Base-by-base conservation (phyloP, 2,329 filamentous ascomycete species). In the Ophiostoma quercus region DNA sequence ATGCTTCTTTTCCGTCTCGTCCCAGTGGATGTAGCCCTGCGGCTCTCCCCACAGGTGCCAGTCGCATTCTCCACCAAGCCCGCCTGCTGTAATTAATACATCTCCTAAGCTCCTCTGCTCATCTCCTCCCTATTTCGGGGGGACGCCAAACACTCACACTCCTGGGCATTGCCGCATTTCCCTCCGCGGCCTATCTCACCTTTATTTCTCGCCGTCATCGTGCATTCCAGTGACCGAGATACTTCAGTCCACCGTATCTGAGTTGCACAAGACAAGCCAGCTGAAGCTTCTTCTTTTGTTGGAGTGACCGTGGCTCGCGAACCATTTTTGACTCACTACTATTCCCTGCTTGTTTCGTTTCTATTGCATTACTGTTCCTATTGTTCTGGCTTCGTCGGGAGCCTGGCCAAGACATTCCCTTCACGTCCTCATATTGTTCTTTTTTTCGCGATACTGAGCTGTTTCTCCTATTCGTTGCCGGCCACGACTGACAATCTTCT, bases 51-150 rank as follows among this genome's bases (percentile, higher is more conserved):
- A 70, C 60, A 66, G 37, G 65, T 69, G 39, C 62, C 65, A 66
- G 69, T 67, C 63, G 29, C 67, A 54, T 69, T 67, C 70, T 67
- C 70, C 67, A 71, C 70, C 70, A 43, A 3, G 34, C 19, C 29
- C 67, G 34, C 41, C 63, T 67, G 63, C 32, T 69, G 41, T 65
- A 69, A 69, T 65, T 69, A 69, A 71, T 71, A 25, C 25, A 67
- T 67, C 29, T 51, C 62, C 51, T n/a, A 19, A 62, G 57, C 29
- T 66, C 69, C 39, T 47, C 29, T 67, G 62, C 67, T 70, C 67
- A 63, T 71, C 67, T 71, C 67, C 70, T 71, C 67, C 51, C 65
- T 67, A 62, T 68, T 70, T 25, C 16, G 51, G 51, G 22, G 51
- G n/a, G 3, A 25, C 62, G 34, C 37, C 65, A 63, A 16, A 63